phyloP scores from a whole-genome alignment of 177 flowering plant genomes.

The Vitis hybrid region DNA sequence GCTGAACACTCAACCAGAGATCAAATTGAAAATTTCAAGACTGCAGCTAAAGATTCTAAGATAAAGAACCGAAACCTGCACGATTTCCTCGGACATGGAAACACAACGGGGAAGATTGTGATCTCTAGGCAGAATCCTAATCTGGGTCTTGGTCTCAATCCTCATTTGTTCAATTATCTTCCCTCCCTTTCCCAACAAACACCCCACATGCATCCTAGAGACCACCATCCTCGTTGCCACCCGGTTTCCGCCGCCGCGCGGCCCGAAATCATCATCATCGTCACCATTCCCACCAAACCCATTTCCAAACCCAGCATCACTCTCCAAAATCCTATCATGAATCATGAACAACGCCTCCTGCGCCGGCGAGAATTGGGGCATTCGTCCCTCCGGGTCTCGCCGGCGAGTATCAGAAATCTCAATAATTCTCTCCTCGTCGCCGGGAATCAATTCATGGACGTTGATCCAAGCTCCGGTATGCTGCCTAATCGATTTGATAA shows the following conservation, averaged over 20 bases:
- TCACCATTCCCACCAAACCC: conserved; percentile 33
- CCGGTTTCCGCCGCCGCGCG: conserved; percentile 38
- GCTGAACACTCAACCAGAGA: neutral
- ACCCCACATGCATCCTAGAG: conserved; percentile 81
- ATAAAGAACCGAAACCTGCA: conserved; percentile 60
- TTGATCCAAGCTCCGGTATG: conserved; percentile 96
- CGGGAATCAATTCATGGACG: conserved; percentile 78
- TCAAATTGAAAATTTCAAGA: neutral
- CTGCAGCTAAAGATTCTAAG: neutral
- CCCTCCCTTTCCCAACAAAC: conserved; percentile 95
- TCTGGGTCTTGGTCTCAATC: conserved; percentile 91
- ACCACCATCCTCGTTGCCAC: conserved; percentile 88
- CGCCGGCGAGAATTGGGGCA: conserved; percentile 77
- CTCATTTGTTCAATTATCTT: conserved; percentile 99
- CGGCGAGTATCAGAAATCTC: conserved; percentile 85
- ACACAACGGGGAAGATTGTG: conserved; percentile 82
- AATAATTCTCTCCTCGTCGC: conserved; percentile 91
- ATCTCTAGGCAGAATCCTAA: conserved; percentile 88
- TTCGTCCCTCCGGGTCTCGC: conserved; percentile 75
- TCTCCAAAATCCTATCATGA: conserved; percentile 87
- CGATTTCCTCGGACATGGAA: conserved; percentile 83
- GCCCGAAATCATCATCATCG: conserved; percentile 52
- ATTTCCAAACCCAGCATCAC: conserved; percentile 40
- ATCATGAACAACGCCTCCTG: conserved; percentile 85
- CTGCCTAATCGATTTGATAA: conserved; percentile 80